A percentile compares a stretch with the other conserved stretches of the same genome.
phyloP scores from a whole-genome alignment of 371 early-diverging fungal species.

The Dinochytrium kinnereticum region DNA sequence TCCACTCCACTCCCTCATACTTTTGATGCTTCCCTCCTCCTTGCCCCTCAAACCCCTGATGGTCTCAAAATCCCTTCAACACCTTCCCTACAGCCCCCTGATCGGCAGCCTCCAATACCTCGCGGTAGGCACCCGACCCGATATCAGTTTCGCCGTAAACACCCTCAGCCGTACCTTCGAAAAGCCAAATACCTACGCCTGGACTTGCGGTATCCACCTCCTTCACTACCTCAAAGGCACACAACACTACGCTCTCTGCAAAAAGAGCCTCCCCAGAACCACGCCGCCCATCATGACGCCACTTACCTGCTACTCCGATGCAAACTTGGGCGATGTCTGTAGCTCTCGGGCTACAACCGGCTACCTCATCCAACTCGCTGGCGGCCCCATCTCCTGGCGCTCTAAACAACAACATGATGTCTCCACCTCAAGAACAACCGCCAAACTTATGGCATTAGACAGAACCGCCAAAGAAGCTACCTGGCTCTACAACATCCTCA shows the following conservation, averaged over 20 bases:
- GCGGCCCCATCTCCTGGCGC: not conserved
- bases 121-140: not conserved
- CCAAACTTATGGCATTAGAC: not conserved
- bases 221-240: not conserved
- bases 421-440: not conserved
- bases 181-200: not conserved
- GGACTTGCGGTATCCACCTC: not conserved
- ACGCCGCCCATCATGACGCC: not conserved
- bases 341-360: not conserved
- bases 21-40: not conserved
- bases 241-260: not conserved
- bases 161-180: not conserved
- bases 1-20: not conserved
- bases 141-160: not conserved
- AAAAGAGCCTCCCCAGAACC: not conserved
- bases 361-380: not conserved
- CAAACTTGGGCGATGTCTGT: not conserved
- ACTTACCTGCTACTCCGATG: not conserved
- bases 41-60: not conserved
- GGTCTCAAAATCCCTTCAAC: not conserved
- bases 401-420: constrained; percentile 1
- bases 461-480: not conserved
- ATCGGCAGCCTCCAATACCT: not conserved
- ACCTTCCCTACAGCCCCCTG: not conserved
- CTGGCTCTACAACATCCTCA: not conserved